Percentiles rank a stretch among this genome's conserved stretches.
phyloP scores from a whole-genome alignment of 2,329 filamentous ascomycete species.

The Neofusicoccum kwambonambiense region DNA sequence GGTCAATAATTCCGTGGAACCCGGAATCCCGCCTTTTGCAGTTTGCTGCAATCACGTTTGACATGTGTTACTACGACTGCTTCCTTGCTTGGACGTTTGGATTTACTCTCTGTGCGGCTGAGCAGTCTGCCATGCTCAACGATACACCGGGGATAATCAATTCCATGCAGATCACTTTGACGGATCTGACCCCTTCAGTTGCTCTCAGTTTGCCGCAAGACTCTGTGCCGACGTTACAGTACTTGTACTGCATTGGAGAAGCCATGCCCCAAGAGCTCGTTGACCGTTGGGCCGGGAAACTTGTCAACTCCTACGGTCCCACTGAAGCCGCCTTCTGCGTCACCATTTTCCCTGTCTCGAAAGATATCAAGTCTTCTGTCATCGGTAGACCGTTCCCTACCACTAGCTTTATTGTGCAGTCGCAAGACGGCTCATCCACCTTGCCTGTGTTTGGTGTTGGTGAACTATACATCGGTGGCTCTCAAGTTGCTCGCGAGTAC shows the following conservation, averaged over 20 bases:
- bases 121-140: slow-evolving; percentile 39
- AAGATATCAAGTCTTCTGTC: slow-evolving; percentile 34
- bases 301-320: slow-evolving; percentile 47
- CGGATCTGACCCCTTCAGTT: slow-evolving; percentile 46
- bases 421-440: slow-evolving; percentile 28
- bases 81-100: slow-evolving; percentile 47
- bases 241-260: slow-evolving; percentile 47
- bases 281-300: slow-evolving; percentile 38
- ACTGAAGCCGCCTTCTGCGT: slow-evolving; percentile 46
- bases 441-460: slow-evolving; percentile 42
- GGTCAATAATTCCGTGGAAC: slow-evolving; percentile 40
- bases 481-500: slow-evolving; percentile 48
- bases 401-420: slow-evolving; percentile 40
- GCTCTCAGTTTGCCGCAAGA: slow-evolving; percentile 34
- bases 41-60: slow-evolving; percentile 44
- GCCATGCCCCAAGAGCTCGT: slow-evolving; percentile 41
- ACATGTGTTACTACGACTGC: slow-evolving; percentile 50
- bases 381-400: slow-evolving; percentile 44
- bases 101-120: slow-evolving; percentile 43
- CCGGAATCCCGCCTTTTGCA: slow-evolving; percentile 40
- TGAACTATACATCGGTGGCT: slow-evolving; percentile 48
- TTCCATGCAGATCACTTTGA: slow-evolving; percentile 34
- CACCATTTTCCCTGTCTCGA: slow-evolving; percentile 39
- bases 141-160: slow-evolving; percentile 37
- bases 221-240: slow-evolving; percentile 39